Evolutionary conservation across 768 basidiomycete genomes (phyloP), one percentile per base, ranked within the genome.

Genomic region (Boletus speciosus): DNA sequence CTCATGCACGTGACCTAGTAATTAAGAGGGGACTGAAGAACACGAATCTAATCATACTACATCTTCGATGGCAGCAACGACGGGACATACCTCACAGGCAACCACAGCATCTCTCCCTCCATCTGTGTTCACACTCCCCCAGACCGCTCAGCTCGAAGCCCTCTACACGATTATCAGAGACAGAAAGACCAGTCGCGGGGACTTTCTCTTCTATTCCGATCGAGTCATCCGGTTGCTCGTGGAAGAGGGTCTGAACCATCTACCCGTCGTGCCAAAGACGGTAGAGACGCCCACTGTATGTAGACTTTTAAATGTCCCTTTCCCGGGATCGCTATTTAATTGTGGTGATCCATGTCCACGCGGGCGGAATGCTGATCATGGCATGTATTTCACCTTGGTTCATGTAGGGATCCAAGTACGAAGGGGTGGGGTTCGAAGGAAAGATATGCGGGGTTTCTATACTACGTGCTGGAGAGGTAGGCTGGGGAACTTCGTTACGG

Each of bases 371-470:
- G 23, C 49, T 52, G 16, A 42, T 39, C 45, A 5, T 47, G 23
- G 53, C 44, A 16, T n/a, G 23, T 37, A 19, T 16, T 42, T 36
- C n/a, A 29, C 32, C 14, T 32, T 21, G 23, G 19, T 47, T 45
- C 61, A 3, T 61, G 63, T 49, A 87, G 83, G 94, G 94, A 48
- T 81, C 84, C 48, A 78, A 78, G 8, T 97, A 95, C 68, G 82
- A 91, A 53, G 96, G 96, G 16, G 93, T 98, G 2, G 88, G 92
- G 0, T 99, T 99, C 65, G 88, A 96, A 65, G 96, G 96, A 6
- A 92, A 93, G 75, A 96, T 98, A 57, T 96, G 94, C 64, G 94
- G 94, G 15, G 94, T 98, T 23, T 94, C 92, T 5, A 98, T 98
- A 64, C 79, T 98, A 63, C 80, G 96, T 15, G 93, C 93, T 8